These are phyloP conservation scores for Bocquillonia castaneifolia DNA, from an alignment of 441 rosid species.

Conservation along the genomic window DNA sequence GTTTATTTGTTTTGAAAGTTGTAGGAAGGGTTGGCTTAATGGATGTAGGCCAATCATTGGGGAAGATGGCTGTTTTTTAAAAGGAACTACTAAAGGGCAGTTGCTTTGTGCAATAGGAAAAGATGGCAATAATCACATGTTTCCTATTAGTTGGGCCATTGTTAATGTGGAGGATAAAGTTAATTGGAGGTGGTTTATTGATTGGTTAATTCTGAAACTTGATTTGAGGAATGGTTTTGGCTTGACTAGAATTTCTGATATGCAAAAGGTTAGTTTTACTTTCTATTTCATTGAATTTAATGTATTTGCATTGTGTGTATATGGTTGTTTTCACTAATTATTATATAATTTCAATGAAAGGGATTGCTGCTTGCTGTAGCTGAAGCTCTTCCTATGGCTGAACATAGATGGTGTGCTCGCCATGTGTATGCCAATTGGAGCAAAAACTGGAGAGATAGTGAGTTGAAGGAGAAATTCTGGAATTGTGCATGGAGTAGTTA, in stretches of 20 bases:
- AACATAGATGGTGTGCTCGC: background rate
- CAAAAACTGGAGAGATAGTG: background rate
- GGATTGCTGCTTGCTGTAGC: background rate
- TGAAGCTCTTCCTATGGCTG: background rate
- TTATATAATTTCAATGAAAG: too few species aligned
- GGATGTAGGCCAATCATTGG: background rate
- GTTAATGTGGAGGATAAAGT: background rate
- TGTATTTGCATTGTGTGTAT: background rate
- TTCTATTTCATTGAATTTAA: background rate
- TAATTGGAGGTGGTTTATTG: background rate
- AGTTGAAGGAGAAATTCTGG: background rate
- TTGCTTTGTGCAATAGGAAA: background rate
- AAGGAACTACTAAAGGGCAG: background rate
- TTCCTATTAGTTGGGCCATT: background rate
- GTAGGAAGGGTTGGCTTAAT: background rate
- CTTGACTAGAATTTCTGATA: background rate
- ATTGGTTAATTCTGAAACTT: background rate
- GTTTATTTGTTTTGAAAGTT: background rate
- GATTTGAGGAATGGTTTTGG: background rate
- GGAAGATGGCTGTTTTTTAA: conserved; percentile 12
- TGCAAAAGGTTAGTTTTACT: background rate
- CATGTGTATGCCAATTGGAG: background rate
- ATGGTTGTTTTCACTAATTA: too few species aligned
- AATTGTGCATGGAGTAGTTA: too few species aligned
- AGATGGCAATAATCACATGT: background rate